These are phyloP conservation scores for Syzygium aromaticum DNA, from an alignment of 345 rosid genomes.

Conservation along the genomic window DNA sequence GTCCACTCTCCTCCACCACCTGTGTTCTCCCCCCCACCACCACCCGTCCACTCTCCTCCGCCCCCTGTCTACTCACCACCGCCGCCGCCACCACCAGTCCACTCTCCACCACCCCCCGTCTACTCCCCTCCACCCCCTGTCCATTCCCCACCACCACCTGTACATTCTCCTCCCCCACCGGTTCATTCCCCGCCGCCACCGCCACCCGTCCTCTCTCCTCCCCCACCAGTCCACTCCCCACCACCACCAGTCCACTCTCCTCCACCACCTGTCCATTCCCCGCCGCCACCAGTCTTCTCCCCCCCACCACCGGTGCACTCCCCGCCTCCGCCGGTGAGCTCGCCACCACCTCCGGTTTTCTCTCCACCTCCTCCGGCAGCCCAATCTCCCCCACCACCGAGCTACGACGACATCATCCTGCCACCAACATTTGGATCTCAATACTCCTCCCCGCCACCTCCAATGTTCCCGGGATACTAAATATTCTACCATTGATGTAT, in stretches of 20 bases:
- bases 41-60: neutral
- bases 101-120: constrained; percentile 3
- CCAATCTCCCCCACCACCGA: constrained; percentile 17
- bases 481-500: neutral
- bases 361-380: constrained; percentile 8
- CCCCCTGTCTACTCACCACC: constrained; percentile 7
- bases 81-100: neutral
- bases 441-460: constrained; percentile 82
- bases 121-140: constrained; percentile 7
- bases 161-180: neutral
- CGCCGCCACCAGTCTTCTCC: neutral
- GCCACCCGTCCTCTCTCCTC: neutral
- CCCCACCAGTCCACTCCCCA: neutral
- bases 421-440: constrained; percentile 56
- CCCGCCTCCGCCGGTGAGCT: constrained; percentile 15
- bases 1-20: neutral
- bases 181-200: neutral
- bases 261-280: neutral
- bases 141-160: neutral
- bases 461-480: constrained; percentile 65
- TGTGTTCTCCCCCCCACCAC: neutral
- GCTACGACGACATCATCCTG: constrained; percentile 22
- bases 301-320: neutral
- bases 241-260: neutral
- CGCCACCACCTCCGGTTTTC: constrained; percentile 11